A percentile compares a stretch with the other conserved stretches of the same genome.
phyloP scores from a whole-genome alignment of 192 early-diverging fungal species.

The Geranomyces variabilis region DNA sequence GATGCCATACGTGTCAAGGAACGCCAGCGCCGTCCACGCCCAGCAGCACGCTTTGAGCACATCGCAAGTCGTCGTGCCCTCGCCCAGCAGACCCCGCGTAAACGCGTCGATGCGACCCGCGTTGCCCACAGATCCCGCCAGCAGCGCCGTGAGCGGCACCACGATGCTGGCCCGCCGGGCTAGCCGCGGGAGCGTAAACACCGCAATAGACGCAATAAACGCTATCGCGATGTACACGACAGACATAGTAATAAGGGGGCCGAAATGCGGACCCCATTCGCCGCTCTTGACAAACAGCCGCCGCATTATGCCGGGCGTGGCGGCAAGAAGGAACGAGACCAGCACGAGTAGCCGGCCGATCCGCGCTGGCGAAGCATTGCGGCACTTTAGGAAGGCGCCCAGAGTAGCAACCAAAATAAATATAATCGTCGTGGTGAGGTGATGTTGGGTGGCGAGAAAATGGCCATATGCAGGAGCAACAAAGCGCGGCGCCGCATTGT shows the following conservation, averaged over 20 bases:
- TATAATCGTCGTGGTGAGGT: neutral
- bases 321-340: neutral
- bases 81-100: neutral
- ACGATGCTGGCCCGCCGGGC: neutral
- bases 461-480: constrained; percentile 34
- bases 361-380: neutral
- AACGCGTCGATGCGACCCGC: neutral
- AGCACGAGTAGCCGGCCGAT: neutral
- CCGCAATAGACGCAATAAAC: neutral
- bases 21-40: constrained; percentile 4
- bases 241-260: constrained; percentile 18
- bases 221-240: constrained; percentile 13
- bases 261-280: neutral
- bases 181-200: neutral
- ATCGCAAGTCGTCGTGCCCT: neutral
- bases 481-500: constrained; percentile 6
- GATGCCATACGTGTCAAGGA: neutral
- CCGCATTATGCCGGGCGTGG: constrained; percentile 9
- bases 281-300: constrained; percentile 1
- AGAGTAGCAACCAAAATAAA: neutral
- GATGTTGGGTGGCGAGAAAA: constrained; percentile 21
- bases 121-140: neutral
- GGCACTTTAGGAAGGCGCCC: neutral
- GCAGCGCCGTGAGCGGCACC: neutral
- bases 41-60: neutral